Evolutionary conservation across 805 yeast species (phyloP).

Genomic region (Candida pseudoglaebosa): DNA sequence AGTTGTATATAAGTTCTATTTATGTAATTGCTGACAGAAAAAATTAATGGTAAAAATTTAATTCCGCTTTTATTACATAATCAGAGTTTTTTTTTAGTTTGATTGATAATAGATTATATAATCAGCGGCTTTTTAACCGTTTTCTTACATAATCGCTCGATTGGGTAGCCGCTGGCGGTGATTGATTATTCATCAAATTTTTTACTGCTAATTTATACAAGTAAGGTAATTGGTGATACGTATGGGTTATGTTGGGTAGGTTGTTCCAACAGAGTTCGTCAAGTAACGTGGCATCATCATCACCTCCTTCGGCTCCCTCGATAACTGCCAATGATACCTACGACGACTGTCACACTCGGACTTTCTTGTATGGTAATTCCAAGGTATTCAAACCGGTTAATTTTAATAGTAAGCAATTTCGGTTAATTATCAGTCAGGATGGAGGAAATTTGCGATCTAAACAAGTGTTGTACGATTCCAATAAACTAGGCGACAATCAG

Average conservation of each 20-base stretch:
- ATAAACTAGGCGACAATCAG: constrained; percentile 9
- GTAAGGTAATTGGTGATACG: background rate
- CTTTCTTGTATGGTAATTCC: constrained; percentile 42
- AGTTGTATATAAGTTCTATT: too few relatives aligned
- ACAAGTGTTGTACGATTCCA: constrained; percentile 47
- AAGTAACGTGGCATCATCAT: constrained; percentile 5
- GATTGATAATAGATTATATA: too few relatives aligned
- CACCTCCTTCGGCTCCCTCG: constrained; percentile 5
- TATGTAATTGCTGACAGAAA: too few relatives aligned
- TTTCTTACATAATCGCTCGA: too few relatives aligned
- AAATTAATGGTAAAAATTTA: too few relatives aligned
- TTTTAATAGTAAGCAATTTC: constrained; percentile 28
- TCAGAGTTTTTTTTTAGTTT: too few relatives aligned
- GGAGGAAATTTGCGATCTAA: constrained; percentile 45
- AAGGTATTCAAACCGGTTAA: constrained; percentile 23
- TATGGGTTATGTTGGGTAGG: constrained; percentile 29
- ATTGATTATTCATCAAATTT: too few relatives aligned
- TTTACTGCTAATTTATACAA: too few relatives aligned
- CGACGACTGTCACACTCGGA: constrained; percentile 44
- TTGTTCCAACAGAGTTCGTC: constrained; percentile 26
- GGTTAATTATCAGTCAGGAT: constrained; percentile 49
- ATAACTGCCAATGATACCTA: constrained; percentile 16
- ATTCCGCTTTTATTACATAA: too few relatives aligned
- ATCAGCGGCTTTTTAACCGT: too few relatives aligned
- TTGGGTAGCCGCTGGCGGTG: too few relatives aligned